phyloP scores from a whole-genome alignment of 148 eudicot species.

The Chenopodium quinoa region DNA sequence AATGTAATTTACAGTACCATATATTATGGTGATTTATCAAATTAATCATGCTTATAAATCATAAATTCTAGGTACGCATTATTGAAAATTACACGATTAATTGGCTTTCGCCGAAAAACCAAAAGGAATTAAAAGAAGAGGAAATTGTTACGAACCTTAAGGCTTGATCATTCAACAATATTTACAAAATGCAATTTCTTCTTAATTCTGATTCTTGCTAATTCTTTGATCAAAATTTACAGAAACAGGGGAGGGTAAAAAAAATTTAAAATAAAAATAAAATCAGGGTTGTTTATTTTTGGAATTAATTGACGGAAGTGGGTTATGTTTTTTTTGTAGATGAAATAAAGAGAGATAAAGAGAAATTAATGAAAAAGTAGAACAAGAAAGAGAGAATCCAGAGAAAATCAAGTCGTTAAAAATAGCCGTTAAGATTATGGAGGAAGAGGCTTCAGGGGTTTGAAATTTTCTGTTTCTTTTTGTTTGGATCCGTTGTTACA shows the following conservation, averaged over 20 bases:
- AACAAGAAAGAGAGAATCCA: not conserved
- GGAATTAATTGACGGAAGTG: constrained; percentile 16
- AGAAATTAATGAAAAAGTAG: not conserved
- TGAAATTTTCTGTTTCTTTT: constrained; percentile 6
- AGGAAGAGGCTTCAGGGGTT: not conserved
- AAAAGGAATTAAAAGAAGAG: not conserved
- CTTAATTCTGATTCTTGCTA: not conserved
- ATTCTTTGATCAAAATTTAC: not conserved
- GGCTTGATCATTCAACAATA: not conserved
- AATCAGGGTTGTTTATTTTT: not conserved
- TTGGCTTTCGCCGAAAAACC: not conserved
- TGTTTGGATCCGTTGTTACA: constrained; percentile 25
- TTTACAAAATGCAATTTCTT: not conserved
- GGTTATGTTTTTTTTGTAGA: constrained; percentile 14
- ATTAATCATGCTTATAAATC: not conserved
- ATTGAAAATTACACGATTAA: not conserved
- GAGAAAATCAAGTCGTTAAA: constrained; percentile 21
- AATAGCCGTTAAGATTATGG: constrained; percentile 32
- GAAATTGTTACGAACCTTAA: constrained; percentile 8
- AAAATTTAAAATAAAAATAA: too few relatives aligned
- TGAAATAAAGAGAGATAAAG: not conserved
- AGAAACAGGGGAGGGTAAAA: constrained; percentile 6
- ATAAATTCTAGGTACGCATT: not conserved
- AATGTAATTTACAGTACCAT: not conserved
- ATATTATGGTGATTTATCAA: not conserved